These are phyloP conservation scores for Tylopilus cervinicoccineus DNA, from an alignment of 768 basidiomycete species.

Conservation along the genomic window DNA sequence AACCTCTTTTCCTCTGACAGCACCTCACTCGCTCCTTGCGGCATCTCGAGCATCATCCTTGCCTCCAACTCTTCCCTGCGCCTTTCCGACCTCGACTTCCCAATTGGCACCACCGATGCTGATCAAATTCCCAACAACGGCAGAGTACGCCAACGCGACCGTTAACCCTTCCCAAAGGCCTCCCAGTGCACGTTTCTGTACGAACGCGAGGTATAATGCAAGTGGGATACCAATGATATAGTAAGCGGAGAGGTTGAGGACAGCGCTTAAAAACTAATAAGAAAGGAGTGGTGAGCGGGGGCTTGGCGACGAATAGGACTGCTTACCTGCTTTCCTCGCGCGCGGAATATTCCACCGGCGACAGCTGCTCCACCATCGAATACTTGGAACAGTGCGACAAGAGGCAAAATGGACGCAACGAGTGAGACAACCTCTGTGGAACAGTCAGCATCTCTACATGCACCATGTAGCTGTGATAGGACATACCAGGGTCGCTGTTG, in stretches of 20 bases:
- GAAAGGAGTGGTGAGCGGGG: not conserved
- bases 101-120: slow-evolving; percentile 58
- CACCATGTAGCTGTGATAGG: not conserved
- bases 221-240: slow-evolving; percentile 82
- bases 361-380: slow-evolving; percentile 76
- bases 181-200: slow-evolving; percentile 47
- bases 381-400: slow-evolving; percentile 79
- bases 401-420: slow-evolving; percentile 65
- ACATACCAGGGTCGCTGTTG: slow-evolving; percentile 59
- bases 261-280: slow-evolving; percentile 60
- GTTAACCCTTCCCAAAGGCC: slow-evolving; percentile 89
- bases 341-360: slow-evolving; percentile 74
- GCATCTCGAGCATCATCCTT: slow-evolving; percentile 29
- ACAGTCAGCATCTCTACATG: not conserved
- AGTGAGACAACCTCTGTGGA: slow-evolving; percentile 39
- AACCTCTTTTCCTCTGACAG: not conserved
- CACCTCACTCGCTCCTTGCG: not conserved
- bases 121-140: slow-evolving; percentile 48
- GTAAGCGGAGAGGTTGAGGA: slow-evolving; percentile 62
- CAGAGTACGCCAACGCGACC: slow-evolving; percentile 60
- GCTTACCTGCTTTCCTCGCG: slow-evolving; percentile 69
- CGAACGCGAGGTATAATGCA: slow-evolving; percentile 76
- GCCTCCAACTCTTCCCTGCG: slow-evolving; percentile 35
- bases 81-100: slow-evolving; percentile 48
- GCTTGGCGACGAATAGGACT: not conserved